Evolutionary conservation across 768 basidiomycete genomes (phyloP).

Genomic region (Sarcodon sp.): DNA sequence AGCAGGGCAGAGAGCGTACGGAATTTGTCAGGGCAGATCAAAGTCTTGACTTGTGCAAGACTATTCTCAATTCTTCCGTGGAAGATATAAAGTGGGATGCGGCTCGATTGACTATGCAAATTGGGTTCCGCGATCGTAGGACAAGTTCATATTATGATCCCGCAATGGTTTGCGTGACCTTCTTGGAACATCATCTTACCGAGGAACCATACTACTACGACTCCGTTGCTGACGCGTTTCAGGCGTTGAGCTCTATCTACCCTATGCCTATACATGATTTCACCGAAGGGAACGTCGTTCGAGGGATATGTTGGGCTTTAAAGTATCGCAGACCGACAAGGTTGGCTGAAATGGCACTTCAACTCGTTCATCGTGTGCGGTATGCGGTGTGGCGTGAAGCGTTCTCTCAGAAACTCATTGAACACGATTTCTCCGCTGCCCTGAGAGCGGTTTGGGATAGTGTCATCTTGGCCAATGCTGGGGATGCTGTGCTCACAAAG

Average conservation of each 20-base stretch:
- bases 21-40: background rate
- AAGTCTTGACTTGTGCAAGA: background rate
- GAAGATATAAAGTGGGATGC: background rate
- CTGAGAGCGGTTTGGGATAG: too few relatives aligned
- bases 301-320: background rate
- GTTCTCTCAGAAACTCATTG: too few relatives aligned
- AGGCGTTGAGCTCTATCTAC: background rate
- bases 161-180: background rate
- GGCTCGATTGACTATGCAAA: background rate
- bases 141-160: background rate
- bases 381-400: background rate
- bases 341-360: background rate
- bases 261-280: background rate
- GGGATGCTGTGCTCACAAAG: background rate
- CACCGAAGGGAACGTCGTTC: background rate
- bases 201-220: background rate
- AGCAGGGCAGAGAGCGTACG: background rate
- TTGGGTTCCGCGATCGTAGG: background rate
- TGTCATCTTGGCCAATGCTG: background rate
- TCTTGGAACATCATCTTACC: background rate
- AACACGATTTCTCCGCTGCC: too few relatives aligned
- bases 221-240: background rate
- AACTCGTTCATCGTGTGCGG: background rate
- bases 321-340: background rate
- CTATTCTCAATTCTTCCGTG: background rate